Evolutionary conservation across 805 yeast genomes (phyloP).

Genomic region (Pichia occidentalis): DNA sequence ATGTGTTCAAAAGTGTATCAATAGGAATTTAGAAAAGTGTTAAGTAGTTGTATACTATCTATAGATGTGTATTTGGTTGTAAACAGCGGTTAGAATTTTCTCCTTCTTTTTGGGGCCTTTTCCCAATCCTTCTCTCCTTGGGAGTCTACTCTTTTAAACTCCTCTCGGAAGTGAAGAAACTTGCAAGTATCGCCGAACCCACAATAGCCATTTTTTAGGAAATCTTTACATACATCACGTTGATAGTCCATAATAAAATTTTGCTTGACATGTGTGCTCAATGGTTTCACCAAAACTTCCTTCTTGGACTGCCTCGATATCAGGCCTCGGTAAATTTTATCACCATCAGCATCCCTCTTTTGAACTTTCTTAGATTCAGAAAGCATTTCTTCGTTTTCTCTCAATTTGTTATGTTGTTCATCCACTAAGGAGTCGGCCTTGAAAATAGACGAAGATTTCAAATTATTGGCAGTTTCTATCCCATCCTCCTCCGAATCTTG

Average conservation of each 20-base stretch:
- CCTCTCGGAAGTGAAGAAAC: slow-evolving; percentile 86
- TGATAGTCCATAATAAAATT: slow-evolving; percentile 79
- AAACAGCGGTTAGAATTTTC: too few relatives aligned
- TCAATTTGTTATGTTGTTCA: slow-evolving; percentile 18
- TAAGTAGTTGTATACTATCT: neutral
- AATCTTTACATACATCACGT: slow-evolving; percentile 93
- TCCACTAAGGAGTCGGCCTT: slow-evolving; percentile 20
- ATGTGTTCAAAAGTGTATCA: slow-evolving; percentile 8
- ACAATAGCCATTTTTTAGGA: slow-evolving; percentile 84
- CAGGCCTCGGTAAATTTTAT: slow-evolving; percentile 27
- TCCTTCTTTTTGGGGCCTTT: slow-evolving; percentile 21
- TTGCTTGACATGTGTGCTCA: slow-evolving; percentile 45
- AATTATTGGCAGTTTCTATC: neutral
- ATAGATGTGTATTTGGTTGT: too few relatives aligned
- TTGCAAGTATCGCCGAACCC: slow-evolving; percentile 98
- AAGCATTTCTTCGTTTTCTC: slow-evolving; percentile 3
- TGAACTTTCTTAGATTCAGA: slow-evolving; percentile 9
- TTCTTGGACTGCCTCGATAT: slow-evolving; percentile 11
- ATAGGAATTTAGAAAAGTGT: slow-evolving; percentile 6
- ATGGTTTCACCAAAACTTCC: slow-evolving; percentile 19
- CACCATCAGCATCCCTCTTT: slow-evolving; percentile 18
- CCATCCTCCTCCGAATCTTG: neutral
- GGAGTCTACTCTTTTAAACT: slow-evolving; percentile 42
- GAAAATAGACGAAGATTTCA: slow-evolving; percentile 15
- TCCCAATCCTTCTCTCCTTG: slow-evolving; percentile 58